Percentiles rank a stretch among this genome's conserved stretches.
Conservation (phyloP, 202 grass and related monocot species). For the Digitaria exilis region DNA sequence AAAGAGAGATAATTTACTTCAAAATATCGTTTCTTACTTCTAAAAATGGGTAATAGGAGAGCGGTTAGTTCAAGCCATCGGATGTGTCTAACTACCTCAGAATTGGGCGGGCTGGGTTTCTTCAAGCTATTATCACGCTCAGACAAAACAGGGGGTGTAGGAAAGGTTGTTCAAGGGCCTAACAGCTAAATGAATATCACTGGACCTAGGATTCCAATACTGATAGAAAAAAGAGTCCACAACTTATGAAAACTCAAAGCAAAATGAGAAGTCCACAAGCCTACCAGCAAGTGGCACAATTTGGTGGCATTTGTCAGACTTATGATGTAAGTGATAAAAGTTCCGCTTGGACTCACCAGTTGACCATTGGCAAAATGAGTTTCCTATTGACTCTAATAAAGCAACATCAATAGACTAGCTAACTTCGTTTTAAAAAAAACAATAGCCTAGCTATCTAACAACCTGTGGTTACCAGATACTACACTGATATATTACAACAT, state of each 20-base stretch:
- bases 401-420: neutral
- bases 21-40: neutral
- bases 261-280: neutral
- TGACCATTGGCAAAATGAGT: neutral
- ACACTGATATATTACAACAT: neutral
- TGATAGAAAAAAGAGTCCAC: neutral
- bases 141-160: neutral
- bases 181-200: slow-evolving; percentile 19
- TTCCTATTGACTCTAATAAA: neutral
- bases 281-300: neutral
- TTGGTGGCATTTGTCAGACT: neutral
- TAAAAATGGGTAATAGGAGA: neutral
- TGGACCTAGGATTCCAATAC: slow-evolving; percentile 13
- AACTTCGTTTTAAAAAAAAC: no score
- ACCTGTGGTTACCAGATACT: neutral
- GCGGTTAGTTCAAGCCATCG: neutral
- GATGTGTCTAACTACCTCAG: slow-evolving; percentile 3
- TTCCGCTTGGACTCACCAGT: slow-evolving; percentile 8
- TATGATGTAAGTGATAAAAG: neutral
- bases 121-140: neutral
- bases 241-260: neutral
- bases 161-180: slow-evolving; percentile 17
- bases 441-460: neutral
- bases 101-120: slow-evolving; percentile 1
- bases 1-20: neutral